Percentiles rank a stretch among this genome's conserved stretches.
Conservation (phyloP, 768 basidiomycete genomes). For the Mycena indigotica region DNA sequence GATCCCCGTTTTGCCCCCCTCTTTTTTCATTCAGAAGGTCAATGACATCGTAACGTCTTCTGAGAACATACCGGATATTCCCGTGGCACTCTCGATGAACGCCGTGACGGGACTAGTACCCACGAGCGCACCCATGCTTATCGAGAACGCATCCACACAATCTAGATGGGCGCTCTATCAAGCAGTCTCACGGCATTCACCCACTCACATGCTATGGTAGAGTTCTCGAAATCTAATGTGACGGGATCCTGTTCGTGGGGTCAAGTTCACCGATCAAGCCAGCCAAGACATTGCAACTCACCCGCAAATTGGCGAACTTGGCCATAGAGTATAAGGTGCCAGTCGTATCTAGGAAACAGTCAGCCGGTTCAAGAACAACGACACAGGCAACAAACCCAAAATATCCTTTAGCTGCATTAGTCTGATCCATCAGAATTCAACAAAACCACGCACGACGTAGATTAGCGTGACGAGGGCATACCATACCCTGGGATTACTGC, state of each 20-base stretch:
- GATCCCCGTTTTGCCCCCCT: slow-evolving; percentile 88
- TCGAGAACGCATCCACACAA: slow-evolving; percentile 80
- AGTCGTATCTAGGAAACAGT: slow-evolving; percentile 60
- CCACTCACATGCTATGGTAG: slow-evolving; percentile 61
- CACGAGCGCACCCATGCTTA: slow-evolving; percentile 78
- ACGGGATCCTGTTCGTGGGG: slow-evolving; percentile 52
- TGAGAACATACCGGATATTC: slow-evolving; percentile 65
- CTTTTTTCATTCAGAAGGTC: too few species aligned
- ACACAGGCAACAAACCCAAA: too few species aligned
- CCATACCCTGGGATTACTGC: slow-evolving; percentile 75
- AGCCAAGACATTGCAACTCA: neutral
- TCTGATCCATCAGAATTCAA: slow-evolving; percentile 45
- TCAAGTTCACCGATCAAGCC: neutral
- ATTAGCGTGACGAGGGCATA: slow-evolving; percentile 88
- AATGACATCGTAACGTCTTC: too few species aligned
- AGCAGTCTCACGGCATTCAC: neutral
- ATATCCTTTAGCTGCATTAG: too few species aligned
- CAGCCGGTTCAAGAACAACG: slow-evolving; percentile 55
- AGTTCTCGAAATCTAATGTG: slow-evolving; percentile 85
- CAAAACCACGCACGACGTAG: slow-evolving; percentile 85
- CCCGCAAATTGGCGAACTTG: slow-evolving; percentile 82
- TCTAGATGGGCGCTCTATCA: slow-evolving; percentile 28
- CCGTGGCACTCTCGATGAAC: slow-evolving; percentile 81
- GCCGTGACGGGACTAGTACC: slow-evolving; percentile 83
- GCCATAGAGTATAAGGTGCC: slow-evolving; percentile 53